Evolutionary conservation across 441 rosid genomes (phyloP), one percentile per base, ranked within the genome.

Genomic region (Rhodomyrtus psidioides): DNA sequence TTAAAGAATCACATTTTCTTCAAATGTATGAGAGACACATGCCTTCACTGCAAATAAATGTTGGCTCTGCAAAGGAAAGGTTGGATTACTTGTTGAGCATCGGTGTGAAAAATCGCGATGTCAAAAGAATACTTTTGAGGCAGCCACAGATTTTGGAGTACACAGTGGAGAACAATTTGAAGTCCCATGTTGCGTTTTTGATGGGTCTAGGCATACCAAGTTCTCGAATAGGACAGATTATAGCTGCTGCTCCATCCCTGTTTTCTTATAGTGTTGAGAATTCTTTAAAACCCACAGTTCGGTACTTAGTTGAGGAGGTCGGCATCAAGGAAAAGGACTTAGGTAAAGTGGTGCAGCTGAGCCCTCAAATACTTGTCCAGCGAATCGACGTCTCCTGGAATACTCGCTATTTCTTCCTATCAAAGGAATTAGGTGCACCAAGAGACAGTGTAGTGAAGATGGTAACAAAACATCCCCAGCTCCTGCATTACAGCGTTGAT

Each of bases 301-400:
- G 98, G 89, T 96, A 96, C 90, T 86, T 97, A 92, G 93, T 97
- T 34, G 98, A 97, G 90, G 98, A 95, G 92, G 97, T 97, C 83
- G 99, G 98, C 74, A 97, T 97, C 56, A 90, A 94, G 51, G 98
- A 94, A 87, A 92, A 92, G 83, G 92, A 86, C 87, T 87, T 96
- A 60, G 94, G 99, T 28, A 97, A 97, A 90, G 98, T 97, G 55
- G 97, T 97, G 91, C 97, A 93, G 87, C 91, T 97, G 86, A 97
- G 99, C 89, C 99, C 98, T 84, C 98, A 96, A 88, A 94, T 97
- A 91, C 94, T 97, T 84, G 94, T 96, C 89, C 99, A 97, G 90
- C 92, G 98, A 83, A 96, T 97, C 23, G 98, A 97, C 53, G 89
- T 96, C 79, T 93, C 98, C 19, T 97, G 99, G 99, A 96, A 96